Percentiles rank a stretch among this genome's conserved stretches.
Evolutionary conservation across 257 asterid species (phyloP).

Genomic region (Salvia splendens): DNA sequence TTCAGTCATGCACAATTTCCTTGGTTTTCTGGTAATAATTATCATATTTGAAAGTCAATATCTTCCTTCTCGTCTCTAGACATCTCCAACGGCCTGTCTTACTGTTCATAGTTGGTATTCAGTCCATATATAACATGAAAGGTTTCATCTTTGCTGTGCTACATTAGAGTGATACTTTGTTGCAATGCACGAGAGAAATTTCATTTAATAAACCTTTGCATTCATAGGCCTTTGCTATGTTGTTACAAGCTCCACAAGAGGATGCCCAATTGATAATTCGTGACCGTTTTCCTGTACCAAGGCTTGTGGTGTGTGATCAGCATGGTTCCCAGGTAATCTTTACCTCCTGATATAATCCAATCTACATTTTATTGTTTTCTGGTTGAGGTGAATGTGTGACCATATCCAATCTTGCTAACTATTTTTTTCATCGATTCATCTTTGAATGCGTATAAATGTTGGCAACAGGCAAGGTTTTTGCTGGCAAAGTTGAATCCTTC

Average conservation of each 20-base stretch:
- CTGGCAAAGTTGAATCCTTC: constrained; percentile 98
- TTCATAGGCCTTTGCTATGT: constrained; percentile 73
- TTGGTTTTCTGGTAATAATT: neutral
- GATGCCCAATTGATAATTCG: constrained; percentile 77
- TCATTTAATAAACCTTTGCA: constrained; percentile 19
- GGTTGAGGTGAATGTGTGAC: neutral
- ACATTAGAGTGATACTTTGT: constrained; percentile 6
- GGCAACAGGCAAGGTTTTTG: constrained; percentile 86
- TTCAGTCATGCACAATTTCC: neutral
- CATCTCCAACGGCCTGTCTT: neutral
- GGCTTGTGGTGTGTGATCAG: constrained; percentile 97
- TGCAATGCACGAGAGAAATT: constrained; percentile 3
- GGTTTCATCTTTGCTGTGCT: constrained; percentile 22
- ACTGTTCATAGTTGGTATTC: neutral
- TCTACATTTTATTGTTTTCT: constrained; percentile 11
- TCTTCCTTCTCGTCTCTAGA: neutral
- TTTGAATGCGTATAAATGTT: constrained; percentile 16
- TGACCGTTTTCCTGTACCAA: constrained; percentile 92
- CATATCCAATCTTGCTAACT: too few species aligned
- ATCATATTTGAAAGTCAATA: neutral
- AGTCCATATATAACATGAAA: neutral
- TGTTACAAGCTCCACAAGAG: constrained; percentile 87
- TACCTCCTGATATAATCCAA: neutral
- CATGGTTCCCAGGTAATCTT: constrained; percentile 93
- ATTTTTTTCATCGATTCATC: neutral